These are phyloP conservation scores for Cyclocybe aegerita DNA, from an alignment of 768 basidiomycete genomes.

Conservation along the genomic window DNA sequence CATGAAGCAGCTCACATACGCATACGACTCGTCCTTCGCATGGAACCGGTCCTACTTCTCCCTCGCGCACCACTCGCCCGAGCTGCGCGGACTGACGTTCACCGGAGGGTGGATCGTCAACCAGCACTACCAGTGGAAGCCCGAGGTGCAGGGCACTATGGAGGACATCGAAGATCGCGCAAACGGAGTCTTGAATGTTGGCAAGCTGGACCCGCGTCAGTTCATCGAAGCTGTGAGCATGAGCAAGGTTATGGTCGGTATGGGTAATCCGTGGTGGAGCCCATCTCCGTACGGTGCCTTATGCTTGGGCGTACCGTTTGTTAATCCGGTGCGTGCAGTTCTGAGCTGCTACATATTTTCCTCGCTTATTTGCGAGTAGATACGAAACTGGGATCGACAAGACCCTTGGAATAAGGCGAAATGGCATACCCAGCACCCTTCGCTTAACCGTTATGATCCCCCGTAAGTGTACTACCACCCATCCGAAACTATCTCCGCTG, in stretches of 20 bases:
- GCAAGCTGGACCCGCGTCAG: conserved; percentile 8
- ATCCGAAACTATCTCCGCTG: not conserved
- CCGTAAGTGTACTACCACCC: conserved; percentile 18
- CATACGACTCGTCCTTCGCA: conserved; percentile 21
- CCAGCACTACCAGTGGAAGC: conserved; percentile 22
- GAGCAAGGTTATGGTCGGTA: conserved; percentile 27
- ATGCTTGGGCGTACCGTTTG: conserved; percentile 35
- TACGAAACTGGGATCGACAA: conserved; percentile 23
- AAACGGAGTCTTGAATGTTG: conserved; percentile 21
- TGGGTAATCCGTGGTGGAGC: conserved; percentile 25
- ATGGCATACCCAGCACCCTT: conserved; percentile 32
- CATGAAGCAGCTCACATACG: conserved; percentile 28
- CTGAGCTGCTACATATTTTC: not conserved
- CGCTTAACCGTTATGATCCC: conserved; percentile 23
- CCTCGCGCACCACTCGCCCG: conserved; percentile 3
- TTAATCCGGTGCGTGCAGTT: conserved; percentile 27
- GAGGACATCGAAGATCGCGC: conserved; percentile 21
- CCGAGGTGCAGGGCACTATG: conserved; percentile 19
- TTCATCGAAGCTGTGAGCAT: conserved; percentile 23
- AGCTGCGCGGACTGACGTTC: conserved; percentile 18
- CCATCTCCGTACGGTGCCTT: conserved; percentile 32
- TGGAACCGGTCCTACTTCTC: conserved; percentile 27
- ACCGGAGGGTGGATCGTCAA: conserved; percentile 22
- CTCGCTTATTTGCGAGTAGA: conserved; percentile 7
- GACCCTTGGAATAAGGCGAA: conserved; percentile 22